Evolutionary conservation across 2,329 filamentous ascomycete genomes (phyloP).

Genomic region (Intubia oerlemansii): DNA sequence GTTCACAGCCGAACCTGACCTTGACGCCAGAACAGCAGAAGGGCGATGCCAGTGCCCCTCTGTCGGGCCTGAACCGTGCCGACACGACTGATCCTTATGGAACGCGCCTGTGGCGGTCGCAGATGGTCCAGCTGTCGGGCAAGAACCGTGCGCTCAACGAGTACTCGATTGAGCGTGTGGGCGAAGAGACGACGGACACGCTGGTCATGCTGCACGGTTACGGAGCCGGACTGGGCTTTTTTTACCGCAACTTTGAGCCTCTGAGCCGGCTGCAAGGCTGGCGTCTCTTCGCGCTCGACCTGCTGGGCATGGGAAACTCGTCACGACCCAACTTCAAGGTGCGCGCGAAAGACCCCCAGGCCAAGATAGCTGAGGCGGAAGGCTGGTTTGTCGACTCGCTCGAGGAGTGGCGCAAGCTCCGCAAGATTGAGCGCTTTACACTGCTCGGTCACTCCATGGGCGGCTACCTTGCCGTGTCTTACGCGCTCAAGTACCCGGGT

Average conservation of each 20-base stretch:
- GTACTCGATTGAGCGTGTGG: conserved; percentile 69
- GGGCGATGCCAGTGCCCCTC: no score
- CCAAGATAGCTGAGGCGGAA: conserved; percentile 74
- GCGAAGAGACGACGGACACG: conserved; percentile 61
- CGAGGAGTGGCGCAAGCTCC: conserved; percentile 82
- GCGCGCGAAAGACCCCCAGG: conserved; percentile 59
- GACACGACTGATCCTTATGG: conserved; percentile 50
- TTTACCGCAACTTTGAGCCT: conserved; percentile 93
- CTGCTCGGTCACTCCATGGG: conserved; percentile 83
- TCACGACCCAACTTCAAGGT: conserved; percentile 69
- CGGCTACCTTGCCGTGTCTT: conserved; percentile 86
- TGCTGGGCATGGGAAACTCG: conserved; percentile 87
- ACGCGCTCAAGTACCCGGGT: conserved; percentile 90
- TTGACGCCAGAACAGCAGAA: no score
- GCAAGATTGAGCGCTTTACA: conserved; percentile 83
- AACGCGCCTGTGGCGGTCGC: conserved; percentile 65
- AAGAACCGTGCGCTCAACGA: conserved; percentile 82
- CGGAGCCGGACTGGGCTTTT: conserved; percentile 87
- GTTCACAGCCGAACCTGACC: conserved; percentile 3
- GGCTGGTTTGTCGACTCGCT: conserved; percentile 90
- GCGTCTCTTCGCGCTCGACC: conserved; percentile 83
- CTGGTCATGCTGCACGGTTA: conserved; percentile 95
- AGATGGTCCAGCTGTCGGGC: conserved; percentile 65
- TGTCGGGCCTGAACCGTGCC: no score
- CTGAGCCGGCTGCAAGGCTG: conserved; percentile 60